Base-by-base conservation (phyloP, 2,329 filamentous ascomycete genomes). In the Penicillium glabrum region DNA sequence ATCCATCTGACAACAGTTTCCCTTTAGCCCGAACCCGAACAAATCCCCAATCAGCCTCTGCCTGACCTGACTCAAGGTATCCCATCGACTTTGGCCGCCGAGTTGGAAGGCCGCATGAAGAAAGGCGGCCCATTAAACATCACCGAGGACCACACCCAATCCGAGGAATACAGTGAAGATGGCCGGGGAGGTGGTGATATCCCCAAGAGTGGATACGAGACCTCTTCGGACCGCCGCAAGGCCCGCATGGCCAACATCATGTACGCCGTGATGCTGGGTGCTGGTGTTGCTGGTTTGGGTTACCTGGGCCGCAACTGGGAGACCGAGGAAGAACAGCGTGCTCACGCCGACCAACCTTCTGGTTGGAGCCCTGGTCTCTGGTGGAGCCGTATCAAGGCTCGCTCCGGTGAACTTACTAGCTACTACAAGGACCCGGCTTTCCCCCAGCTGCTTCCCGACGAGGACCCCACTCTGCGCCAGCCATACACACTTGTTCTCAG, bases 391-490 rank as follows among this genome's bases (percentile, higher is more conserved):
- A 86, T 88, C 51, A 87, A 83, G 68, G 88, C 92, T 52, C 88
- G 95, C 52, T 81, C 91, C 66, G 82, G 82, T 59, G 88, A 90
- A 62, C 86, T 91, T 56, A 83, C 95, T 59, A 89, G 87, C 64
- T 98, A 98, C 80, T 99, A 98, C 80, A 93, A 93, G 65, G 93
- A 98, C 69, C 95, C 95, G 3, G 89, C 93, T 9, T 98, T 98
- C 75, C 87, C 91, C 56, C 97, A 97, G 81, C 83, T 99, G 57
- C 83, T 99, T 21, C 95, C 85, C 7, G 83, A 82, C 39, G 76
- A 80, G 57, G 88, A 96, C 62, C 89, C 91, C 19, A 85, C 85
- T 54, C 88, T 92, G 69, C 87, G 89, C 66, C 89, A 90, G 47
- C 93, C 93, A 10, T 96, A 96, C 76, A 98, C 95, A 0, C 82